Evolutionary conservation across 2,329 filamentous ascomycete species (phyloP).

Genomic region (Nemania sp.): DNA sequence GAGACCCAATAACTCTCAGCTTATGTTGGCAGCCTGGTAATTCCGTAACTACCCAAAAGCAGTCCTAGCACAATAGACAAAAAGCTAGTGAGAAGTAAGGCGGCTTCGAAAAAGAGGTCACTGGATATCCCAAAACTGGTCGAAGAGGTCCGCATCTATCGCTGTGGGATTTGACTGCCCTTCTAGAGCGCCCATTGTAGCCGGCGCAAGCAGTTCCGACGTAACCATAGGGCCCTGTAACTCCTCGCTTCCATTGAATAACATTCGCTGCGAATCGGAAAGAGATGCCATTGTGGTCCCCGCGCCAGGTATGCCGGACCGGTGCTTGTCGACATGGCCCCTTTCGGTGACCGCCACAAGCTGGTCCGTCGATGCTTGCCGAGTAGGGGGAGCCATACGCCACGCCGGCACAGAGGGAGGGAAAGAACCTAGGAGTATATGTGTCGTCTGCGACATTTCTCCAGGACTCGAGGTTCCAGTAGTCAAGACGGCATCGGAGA

Average conservation of each 20-base stretch:
- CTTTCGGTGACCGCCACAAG: neutral
- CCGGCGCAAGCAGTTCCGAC: neutral
- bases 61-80: no score
- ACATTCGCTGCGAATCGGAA: neutral
- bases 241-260: neutral
- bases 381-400: neutral
- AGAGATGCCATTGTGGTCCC: neutral
- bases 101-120: neutral
- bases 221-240: neutral
- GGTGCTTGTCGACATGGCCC: neutral
- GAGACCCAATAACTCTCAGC: no score
- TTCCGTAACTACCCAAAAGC: no score
- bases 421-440: slow-evolving; percentile 1
- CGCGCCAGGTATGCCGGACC: neutral
- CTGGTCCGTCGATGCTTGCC: neutral
- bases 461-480: neutral
- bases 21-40: no score
- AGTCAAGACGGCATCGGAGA: neutral
- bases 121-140: slow-evolving; percentile 6
- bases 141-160: slow-evolving; percentile 17
- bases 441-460: neutral
- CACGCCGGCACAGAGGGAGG: neutral
- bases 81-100: no score
- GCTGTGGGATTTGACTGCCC: neutral
- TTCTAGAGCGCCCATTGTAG: neutral